Evolutionary conservation across 768 basidiomycete species (phyloP).

Genomic region (Trametes sanguinea): DNA sequence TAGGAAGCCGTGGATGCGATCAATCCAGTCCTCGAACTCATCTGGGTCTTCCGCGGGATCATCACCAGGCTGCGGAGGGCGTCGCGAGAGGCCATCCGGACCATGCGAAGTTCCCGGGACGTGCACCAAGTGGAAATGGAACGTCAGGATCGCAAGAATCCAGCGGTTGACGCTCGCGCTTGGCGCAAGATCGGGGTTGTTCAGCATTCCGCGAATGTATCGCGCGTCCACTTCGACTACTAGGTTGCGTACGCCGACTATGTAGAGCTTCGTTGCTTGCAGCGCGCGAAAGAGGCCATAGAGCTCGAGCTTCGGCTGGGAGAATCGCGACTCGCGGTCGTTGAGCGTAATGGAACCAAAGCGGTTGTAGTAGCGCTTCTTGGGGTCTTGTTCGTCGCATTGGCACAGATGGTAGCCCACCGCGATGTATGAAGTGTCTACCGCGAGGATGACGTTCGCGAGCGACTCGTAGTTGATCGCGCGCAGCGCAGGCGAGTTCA

Average conservation of each 20-base stretch:
- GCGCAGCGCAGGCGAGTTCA: conserved; percentile 7
- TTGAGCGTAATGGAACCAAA: conserved; percentile 29
- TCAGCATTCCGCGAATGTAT: conserved; percentile 37
- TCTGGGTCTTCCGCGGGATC: conserved; percentile 17
- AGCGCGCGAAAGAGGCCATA: conserved; percentile 27
- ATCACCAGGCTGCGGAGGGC: background rate
- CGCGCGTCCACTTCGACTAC: conserved; percentile 10
- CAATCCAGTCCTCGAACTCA: conserved; percentile 5
- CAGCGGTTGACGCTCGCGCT: conserved; percentile 43
- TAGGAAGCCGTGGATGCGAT: background rate
- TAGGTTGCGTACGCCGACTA: conserved; percentile 28
- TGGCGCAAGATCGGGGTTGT: conserved; percentile 40
- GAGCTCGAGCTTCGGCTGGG: conserved; percentile 32
- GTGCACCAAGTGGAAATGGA: conserved; percentile 39
- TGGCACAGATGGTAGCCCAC: conserved; percentile 2
- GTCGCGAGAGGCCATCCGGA: conserved; percentile 36
- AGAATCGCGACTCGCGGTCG: conserved; percentile 29
- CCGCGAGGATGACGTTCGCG: conserved; percentile 21
- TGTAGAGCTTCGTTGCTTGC: conserved; percentile 20
- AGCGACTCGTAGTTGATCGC: conserved; percentile 25
- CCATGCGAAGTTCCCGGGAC: conserved; percentile 28
- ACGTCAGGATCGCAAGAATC: conserved; percentile 41
- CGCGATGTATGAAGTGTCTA: conserved; percentile 16
- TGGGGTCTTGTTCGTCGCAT: conserved; percentile 12
- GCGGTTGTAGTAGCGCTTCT: conserved; percentile 26